Percentiles rank a stretch among this genome's conserved stretches.
These are phyloP conservation scores for Irpex lacteus DNA, from an alignment of 1,284 basidiomycete genomes.

Conservation along the genomic window DNA sequence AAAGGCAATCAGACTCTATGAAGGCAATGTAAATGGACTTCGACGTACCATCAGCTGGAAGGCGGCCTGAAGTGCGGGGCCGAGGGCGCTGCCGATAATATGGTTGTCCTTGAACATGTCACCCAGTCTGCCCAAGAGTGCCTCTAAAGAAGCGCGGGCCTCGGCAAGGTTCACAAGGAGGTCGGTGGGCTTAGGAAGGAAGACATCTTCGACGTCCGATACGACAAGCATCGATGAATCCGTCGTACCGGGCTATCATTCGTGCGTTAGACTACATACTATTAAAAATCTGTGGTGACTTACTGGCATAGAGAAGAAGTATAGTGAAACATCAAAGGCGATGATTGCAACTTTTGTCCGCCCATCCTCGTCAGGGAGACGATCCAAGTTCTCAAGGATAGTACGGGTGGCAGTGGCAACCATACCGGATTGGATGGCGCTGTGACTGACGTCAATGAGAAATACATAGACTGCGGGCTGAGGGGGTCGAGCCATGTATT, in stretches of 20 bases:
- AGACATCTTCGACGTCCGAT: slow-evolving; percentile 95
- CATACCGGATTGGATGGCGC: slow-evolving; percentile 94
- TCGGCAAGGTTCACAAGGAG: slow-evolving; percentile 93
- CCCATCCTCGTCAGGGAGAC: slow-evolving; percentile 92
- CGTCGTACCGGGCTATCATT: slow-evolving; percentile 67
- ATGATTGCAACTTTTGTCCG: slow-evolving; percentile 94
- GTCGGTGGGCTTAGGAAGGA: slow-evolving; percentile 95
- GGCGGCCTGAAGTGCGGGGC: slow-evolving; percentile 94
- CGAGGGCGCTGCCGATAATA: slow-evolving; percentile 89
- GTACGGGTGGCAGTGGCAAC: slow-evolving; percentile 96
- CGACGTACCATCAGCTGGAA: slow-evolving; percentile 87
- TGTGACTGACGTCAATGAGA: slow-evolving; percentile 94
- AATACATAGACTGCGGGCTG: slow-evolving; percentile 98
- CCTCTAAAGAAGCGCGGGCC: slow-evolving; percentile 78
- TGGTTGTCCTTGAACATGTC: slow-evolving; percentile 98
- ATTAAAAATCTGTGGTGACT: slow-evolving; percentile 24
- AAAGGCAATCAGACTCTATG: not conserved
- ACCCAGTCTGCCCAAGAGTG: slow-evolving; percentile 78
- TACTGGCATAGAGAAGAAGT: slow-evolving; percentile 93
- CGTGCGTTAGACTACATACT: slow-evolving; percentile 7
- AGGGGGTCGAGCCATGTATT: slow-evolving; percentile 99
- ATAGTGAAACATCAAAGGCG: slow-evolving; percentile 89
- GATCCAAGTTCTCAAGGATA: slow-evolving; percentile 92
- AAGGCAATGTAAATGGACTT: not conserved
- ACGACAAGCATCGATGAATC: slow-evolving; percentile 97